Conservation (phyloP, 306 rosid species). For the Dalbergia cultrata region DNA sequence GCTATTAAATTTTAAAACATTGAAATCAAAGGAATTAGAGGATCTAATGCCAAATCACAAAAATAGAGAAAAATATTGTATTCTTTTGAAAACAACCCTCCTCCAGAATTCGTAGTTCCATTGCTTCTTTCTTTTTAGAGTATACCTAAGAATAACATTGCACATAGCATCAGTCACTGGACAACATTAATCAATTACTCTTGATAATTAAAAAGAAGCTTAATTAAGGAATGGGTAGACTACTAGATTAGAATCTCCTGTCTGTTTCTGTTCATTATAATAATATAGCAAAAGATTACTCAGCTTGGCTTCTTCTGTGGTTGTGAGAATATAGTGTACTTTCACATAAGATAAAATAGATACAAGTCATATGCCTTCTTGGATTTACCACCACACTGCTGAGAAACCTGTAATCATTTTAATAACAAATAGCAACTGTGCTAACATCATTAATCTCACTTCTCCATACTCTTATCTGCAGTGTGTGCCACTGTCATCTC, state of each 20-base stretch:
- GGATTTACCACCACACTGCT: not conserved
- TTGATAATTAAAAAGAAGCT: not conserved
- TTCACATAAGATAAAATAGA: not conserved
- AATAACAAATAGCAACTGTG: constrained; percentile 21
- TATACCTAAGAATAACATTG: constrained; percentile 21
- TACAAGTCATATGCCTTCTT: not conserved
- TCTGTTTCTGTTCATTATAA: not conserved
- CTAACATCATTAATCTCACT: not conserved
- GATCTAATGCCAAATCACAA: constrained; percentile 26
- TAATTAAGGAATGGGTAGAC: not conserved
- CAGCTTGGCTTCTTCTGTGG: not conserved
- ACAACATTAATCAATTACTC: constrained; percentile 5
- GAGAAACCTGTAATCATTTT: constrained; percentile 16
- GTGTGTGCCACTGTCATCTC: not conserved
- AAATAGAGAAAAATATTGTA: constrained; percentile 12
- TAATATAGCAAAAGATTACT: not conserved
- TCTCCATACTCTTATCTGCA: constrained; percentile 8
- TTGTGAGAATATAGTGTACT: not conserved
- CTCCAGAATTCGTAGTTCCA: constrained; percentile 6
- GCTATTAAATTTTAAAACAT: constrained; percentile 1
- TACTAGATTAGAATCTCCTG: not conserved
- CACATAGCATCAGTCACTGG: not conserved
- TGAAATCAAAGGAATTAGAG: constrained; percentile 26
- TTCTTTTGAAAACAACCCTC: constrained; percentile 3
- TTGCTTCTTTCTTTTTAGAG: constrained; percentile 14